Base-by-base conservation (phyloP, 768 basidiomycete genomes). In the Boletus rufocinnamomeus region DNA sequence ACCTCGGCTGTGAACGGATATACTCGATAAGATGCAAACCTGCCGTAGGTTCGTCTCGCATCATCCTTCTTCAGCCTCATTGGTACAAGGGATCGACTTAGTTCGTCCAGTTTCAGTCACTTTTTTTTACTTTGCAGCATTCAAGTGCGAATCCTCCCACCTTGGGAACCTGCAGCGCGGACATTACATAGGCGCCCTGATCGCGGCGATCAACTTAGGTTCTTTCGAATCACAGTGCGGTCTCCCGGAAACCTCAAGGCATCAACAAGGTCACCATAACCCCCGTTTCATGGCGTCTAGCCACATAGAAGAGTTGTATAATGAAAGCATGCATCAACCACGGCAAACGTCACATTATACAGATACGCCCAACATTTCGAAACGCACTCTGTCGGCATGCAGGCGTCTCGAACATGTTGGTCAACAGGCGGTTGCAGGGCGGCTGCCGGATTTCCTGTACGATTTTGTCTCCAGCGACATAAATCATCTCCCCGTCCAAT, bases 381-480 rank as follows among this genome's bases (percentile, higher is more conserved):
- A 40, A n/a, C 16, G 3, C 21, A 28, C 27, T 27, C 28, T 6
- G 16, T 47, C n/a, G 14, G 14, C 21, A 37, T 10, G 34, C 34
- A 32, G 5, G 41, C 28, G 13, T 30, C 43, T n/a, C 30, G 4
- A 23, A 47, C 56, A 30, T n/a, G 52, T 32, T 25, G 40, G 40
- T 47, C 38, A 56, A 32, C 62, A 53, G 53, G 50, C 23, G 59
- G 53, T 25, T 61, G 23, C 52, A 49, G 17, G 16, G 63, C 9
- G 51, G 48, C 21, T 32, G 19, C n/a, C 7, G 1, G 14, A 52
- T 28, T 4, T 11, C n/a, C 8, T 16, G 37, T 14, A 4, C 0
- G 1, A 19, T 27, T 28, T 17, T 49, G 13, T 44, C 27, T 16
- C 6, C 16, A 47, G 35, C 16, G 57, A 40, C 54, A 41, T 50